Evolutionary conservation across 2,329 filamentous ascomycete species (phyloP), one percentile per base, ranked within the genome.

Genomic region (Bipolaris sorokiniana): DNA sequence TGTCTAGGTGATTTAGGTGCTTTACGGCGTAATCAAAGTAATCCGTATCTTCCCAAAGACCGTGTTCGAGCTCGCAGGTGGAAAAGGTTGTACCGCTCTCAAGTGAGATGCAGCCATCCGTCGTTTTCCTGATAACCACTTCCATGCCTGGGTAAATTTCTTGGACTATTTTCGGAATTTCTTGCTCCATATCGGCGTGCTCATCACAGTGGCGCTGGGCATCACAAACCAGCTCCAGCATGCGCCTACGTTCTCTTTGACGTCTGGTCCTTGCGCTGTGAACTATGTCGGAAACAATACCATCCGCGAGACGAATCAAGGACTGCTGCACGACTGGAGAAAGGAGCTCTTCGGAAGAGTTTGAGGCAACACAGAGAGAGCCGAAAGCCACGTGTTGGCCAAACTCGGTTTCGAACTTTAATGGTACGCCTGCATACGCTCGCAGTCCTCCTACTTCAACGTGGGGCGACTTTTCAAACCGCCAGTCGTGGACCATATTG

Each of bases 41-140:
- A 6, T 73, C 72, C 5, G 66, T 66, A 28, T 82, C 79, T 62
- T 82, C 80, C 80, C 80, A 82, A 0, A 82, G 41, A 0, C 78
- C 77, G 5, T 78, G 68, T 18, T 77, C 70, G 0, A 80, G 46
- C 0, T 76, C 71, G 0, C 60, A 53, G 5, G 69, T 58, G 0
- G 59, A 40, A 15, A 81, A 66, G 0, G 66, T 61, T 0, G 59
- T 63, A 2, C 69, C 69, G 0, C 71, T 66, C 10, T 70, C 63
- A 3, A 77, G 49, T 2, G 62, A 46, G 0, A 79, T 62, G 0
- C 57, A 47, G 2, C 63, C 64, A 18, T 70, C 62, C 6, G 59
- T 66, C 5, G 66, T 54, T 4, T 52, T 48, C 16, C 74, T 64
- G 2, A 79, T 59, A 2, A 56, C 67, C 6, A 78, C 61, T 1